Percentiles rank a stretch among this genome's conserved stretches.
These are phyloP conservation scores for Nothophoma quercina DNA, from an alignment of 2,329 filamentous ascomycete genomes.

Conservation along the genomic window DNA sequence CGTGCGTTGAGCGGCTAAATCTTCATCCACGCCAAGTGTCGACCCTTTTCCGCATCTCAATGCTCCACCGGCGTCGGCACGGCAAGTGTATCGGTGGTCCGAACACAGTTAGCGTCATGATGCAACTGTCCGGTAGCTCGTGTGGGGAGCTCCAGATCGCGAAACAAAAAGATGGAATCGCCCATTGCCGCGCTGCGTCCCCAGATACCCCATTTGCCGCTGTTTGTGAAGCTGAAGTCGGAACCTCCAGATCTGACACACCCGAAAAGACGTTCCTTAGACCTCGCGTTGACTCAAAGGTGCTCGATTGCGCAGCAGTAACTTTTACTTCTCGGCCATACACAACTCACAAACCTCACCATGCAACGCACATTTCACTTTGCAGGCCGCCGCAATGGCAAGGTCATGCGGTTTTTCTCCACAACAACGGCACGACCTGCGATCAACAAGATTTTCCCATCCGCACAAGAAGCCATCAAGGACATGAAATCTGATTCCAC, in stretches of 20 bases:
- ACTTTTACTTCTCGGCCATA: neutral
- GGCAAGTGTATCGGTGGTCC: conserved; percentile 43
- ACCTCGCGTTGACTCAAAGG: no score
- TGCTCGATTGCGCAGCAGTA: neutral
- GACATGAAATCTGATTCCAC: conserved; percentile 50
- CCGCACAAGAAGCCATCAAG: conserved; percentile 48
- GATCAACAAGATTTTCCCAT: conserved; percentile 52
- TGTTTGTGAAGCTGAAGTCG: conserved; percentile 8
- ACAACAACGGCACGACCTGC: conserved; percentile 39
- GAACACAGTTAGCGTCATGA: conserved; percentile 32
- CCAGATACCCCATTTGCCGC: conserved; percentile 1
- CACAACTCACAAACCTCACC: conserved; percentile 10
- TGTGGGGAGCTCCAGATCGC: conserved; percentile 43
- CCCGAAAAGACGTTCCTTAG: no score
- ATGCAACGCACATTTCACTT: conserved; percentile 48
- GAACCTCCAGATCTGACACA: neutral
- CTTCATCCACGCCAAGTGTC: conserved; percentile 34
- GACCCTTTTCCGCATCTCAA: conserved; percentile 30
- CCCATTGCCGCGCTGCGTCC: conserved; percentile 15
- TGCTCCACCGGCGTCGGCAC: conserved; percentile 41
- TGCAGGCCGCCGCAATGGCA: conserved; percentile 41
- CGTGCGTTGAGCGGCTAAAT: conserved; percentile 32
- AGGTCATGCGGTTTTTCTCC: conserved; percentile 46
- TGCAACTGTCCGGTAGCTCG: conserved; percentile 34
- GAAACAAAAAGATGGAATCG: conserved; percentile 29